These are phyloP conservation scores for Hibiscus mutabilis DNA, from an alignment of 345 rosid genomes.

Conservation along the genomic window DNA sequence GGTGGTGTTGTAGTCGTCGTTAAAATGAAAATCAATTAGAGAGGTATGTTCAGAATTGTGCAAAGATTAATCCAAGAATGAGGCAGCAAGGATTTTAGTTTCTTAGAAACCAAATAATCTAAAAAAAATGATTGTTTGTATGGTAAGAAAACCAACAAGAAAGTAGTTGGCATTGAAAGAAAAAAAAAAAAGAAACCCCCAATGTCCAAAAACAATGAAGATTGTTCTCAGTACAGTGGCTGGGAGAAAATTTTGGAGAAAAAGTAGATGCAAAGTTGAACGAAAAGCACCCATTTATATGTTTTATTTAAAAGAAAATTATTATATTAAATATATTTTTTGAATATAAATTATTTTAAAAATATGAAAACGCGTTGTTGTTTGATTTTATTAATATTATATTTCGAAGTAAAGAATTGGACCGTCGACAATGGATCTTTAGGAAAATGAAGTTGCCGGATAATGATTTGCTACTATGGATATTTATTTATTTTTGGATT, in stretches of 20 bases:
- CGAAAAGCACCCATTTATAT: too few species aligned
- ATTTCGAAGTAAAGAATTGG: background rate
- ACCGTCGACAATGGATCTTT: slow-evolving; percentile 14
- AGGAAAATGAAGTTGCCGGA: background rate
- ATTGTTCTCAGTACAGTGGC: background rate
- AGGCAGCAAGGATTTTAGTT: slow-evolving; percentile 15
- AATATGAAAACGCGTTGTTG: slow-evolving; percentile 8
- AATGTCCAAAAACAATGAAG: background rate
- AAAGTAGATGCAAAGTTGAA: background rate
- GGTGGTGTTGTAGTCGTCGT: background rate
- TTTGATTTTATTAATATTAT: background rate
- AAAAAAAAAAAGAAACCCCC: background rate
- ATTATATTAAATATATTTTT: background rate
- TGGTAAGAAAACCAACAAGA: slow-evolving; percentile 16
- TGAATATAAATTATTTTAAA: background rate
- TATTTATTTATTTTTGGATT: too few species aligned
- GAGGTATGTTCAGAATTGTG: background rate
- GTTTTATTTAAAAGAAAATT: too few species aligned
- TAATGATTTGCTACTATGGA: too few species aligned
- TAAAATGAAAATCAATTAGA: background rate
- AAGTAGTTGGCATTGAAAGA: slow-evolving; percentile 13
- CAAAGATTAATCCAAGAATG: slow-evolving; percentile 8
- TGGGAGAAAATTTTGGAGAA: slow-evolving; percentile 6
- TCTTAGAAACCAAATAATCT: slow-evolving; percentile 18
- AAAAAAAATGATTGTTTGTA: slow-evolving; percentile 15